A percentile compares a stretch with the other conserved stretches of the same genome.
Conservation (phyloP, 257 asterid genomes). For the Dorcoceras hygrometricum region DNA sequence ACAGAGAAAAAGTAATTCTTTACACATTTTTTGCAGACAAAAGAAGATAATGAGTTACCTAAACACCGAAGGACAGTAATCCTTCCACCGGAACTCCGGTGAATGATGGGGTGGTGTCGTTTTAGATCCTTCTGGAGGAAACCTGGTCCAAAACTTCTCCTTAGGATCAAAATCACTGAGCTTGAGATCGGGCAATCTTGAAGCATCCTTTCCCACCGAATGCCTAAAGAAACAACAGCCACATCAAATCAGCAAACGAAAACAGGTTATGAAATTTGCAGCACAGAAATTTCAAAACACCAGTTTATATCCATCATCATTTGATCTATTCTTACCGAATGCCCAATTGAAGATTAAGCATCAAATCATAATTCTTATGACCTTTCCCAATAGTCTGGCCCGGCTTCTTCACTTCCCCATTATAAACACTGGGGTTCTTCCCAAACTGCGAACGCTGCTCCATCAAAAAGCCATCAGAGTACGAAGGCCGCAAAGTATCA, state of each 20-base stretch:
- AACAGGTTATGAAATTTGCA: background rate
- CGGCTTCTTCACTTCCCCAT: conserved; percentile 80
- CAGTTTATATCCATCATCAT: background rate
- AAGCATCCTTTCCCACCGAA: conserved; percentile 84
- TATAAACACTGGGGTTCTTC: conserved; percentile 59
- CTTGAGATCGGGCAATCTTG: conserved; percentile 45
- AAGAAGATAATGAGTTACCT: conserved; percentile 38
- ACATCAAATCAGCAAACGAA: conserved; percentile 17
- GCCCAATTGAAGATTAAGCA: conserved; percentile 98
- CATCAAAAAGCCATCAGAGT: conserved; percentile 48
- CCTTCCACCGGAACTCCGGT: conserved; percentile 84
- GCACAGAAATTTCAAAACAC: background rate
- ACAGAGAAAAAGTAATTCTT: too few species aligned
- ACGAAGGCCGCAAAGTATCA: conserved; percentile 79
- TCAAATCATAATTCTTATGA: conserved; percentile 87
- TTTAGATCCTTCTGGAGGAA: conserved; percentile 82
- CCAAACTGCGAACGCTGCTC: conserved; percentile 62
- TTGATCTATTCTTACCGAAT: conserved; percentile 49
- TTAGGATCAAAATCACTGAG: conserved; percentile 81
- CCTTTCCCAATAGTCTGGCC: conserved; percentile 84
- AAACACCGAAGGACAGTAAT: conserved; percentile 84
- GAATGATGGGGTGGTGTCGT: conserved; percentile 82
- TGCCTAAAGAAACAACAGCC: conserved; percentile 36
- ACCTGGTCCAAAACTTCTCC: conserved; percentile 91
- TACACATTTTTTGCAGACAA: conserved; percentile 5